Base-by-base conservation (phyloP, 306 rosid genomes). In the Dalbergia cultrata region DNA sequence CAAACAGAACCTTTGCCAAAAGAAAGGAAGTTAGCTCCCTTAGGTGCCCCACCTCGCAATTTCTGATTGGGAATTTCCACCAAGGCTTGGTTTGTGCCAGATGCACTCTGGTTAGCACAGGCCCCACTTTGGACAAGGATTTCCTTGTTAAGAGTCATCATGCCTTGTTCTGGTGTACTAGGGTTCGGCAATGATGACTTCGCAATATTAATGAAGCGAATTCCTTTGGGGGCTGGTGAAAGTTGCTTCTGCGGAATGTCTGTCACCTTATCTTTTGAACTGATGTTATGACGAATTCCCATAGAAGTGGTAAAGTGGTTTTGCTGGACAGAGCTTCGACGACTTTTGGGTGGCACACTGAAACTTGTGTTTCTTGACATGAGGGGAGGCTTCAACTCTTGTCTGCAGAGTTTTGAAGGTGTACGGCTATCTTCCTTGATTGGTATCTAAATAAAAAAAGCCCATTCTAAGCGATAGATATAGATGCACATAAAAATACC, bases 1-100 rank as follows among this genome's bases (percentile, higher is more conserved):
- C 86, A 82, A 76, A 78, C 76, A 31, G 67, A 79, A 64, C 74
- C 87, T 85, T 84, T 80, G 11, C 90, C 92, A 79, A 95, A 90
- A 18, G 94, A 91, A 50, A 91, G 88, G 78, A 92, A 91, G 72
- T 86, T 87, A 16, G 86, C 70, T 73, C 97, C 97, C 75, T 85
- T 92, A 3, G 92, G 97, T 44, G 87, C 79, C 47, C 39, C 74
- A 35, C 59, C 44, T 3, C 86, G 69, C 9, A 66, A 9, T 44
- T 44, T 44, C 50, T 22, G 0, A 22, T 44, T 44, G 3, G 50
- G 50, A 44, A 44, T 44, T 44, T 44, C 50, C 50, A 44, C 50
- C 13, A 44, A 9, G 50, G 50, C 8, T 44, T 44, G 50, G 8
- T 44, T 44, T 7, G 1, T 47, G 13, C 66, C 80, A 9, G 67